These are phyloP conservation scores for Leccinum aurantiacum DNA, from an alignment of 768 basidiomycete genomes.

Conservation along the genomic window DNA sequence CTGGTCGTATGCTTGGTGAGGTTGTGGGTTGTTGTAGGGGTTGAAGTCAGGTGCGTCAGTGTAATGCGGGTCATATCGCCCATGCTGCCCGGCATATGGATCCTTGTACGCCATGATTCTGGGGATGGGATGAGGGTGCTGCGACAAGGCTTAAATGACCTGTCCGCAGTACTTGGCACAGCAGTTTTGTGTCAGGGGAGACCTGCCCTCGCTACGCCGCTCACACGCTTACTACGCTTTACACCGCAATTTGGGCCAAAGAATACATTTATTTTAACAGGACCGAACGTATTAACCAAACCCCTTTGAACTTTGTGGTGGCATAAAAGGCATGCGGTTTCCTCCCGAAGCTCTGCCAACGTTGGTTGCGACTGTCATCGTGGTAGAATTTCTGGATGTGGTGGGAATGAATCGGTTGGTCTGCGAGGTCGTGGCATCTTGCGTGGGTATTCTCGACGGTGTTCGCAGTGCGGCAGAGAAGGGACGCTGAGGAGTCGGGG, in stretches of 20 bases:
- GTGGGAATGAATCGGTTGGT: conserved; percentile 35
- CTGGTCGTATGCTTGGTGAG: conserved; percentile 56
- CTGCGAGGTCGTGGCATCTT: conserved; percentile 18
- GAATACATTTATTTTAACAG: conserved; percentile 3
- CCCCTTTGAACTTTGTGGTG: conserved; percentile 35
- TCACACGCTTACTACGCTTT: conserved; percentile 14
- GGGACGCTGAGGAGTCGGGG: conserved; percentile 46
- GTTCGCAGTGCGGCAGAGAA: conserved; percentile 26
- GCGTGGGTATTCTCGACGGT: conserved; percentile 25
- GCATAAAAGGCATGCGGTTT: conserved; percentile 58
- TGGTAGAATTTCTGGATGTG: conserved; percentile 28
- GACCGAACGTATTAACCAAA: conserved; percentile 26
- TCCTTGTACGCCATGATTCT: conserved; percentile 52
- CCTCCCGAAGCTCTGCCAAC: conserved; percentile 28
- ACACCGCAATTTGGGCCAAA: neutral
- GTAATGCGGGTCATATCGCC: conserved; percentile 34
- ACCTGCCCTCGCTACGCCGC: neutral
- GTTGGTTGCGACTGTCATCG: conserved; percentile 9
- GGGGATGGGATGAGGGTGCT: conserved; percentile 15
- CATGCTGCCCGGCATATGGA: conserved; percentile 45
- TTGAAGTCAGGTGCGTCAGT: conserved; percentile 40
- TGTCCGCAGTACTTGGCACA: conserved; percentile 9
- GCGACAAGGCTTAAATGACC: conserved; percentile 13
- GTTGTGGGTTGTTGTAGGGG: conserved; percentile 44
- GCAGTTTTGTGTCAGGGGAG: conserved; percentile 1